phyloP scores from a whole-genome alignment of 139 green algal genomes.

The Prasinococcaceae sp. region DNA sequence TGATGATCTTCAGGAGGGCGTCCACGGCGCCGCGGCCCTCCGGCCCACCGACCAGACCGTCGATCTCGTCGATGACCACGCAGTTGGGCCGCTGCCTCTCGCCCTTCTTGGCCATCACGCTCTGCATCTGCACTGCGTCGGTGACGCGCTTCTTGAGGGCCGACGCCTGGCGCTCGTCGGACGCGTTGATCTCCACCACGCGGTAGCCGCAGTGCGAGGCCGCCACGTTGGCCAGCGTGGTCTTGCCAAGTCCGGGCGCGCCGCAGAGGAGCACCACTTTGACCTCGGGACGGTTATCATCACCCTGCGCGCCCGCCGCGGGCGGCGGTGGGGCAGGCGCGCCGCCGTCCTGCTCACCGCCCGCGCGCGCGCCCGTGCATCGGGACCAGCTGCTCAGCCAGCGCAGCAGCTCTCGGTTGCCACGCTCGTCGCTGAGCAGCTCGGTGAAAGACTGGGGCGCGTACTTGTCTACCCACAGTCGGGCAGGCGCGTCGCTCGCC shows the following conservation, averaged over 20 bases:
- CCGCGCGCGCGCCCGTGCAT: neutral
- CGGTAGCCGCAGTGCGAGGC: conserved; percentile 87
- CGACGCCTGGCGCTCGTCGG: conserved; percentile 63
- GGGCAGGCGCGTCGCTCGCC: too few species aligned
- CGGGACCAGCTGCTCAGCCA: conserved; percentile 69
- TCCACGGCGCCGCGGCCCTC: conserved; percentile 60
- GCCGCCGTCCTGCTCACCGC: neutral
- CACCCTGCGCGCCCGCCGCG: conserved; percentile 4
- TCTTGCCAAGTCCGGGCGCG: conserved; percentile 81
- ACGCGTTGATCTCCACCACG: conserved; percentile 86
- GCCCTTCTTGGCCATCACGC: conserved; percentile 28
- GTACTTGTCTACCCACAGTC: conserved; percentile 88
- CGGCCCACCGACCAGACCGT: conserved; percentile 58
- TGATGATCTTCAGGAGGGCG: conserved; percentile 64
- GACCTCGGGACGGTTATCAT: conserved; percentile 17
- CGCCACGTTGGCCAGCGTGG: conserved; percentile 82
- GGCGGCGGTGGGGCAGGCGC: neutral
- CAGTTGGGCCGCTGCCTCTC: conserved; percentile 73
- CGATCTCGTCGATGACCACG: conserved; percentile 86
- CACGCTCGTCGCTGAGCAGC: conserved; percentile 69
- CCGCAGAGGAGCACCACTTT: conserved; percentile 46
- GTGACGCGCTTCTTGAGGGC: conserved; percentile 43
- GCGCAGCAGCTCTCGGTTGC: conserved; percentile 62
- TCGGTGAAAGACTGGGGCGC: conserved; percentile 57
- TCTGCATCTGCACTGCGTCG: conserved; percentile 58